phyloP scores from a whole-genome alignment of 306 rosid genomes.

The Prosopis cineraria region DNA sequence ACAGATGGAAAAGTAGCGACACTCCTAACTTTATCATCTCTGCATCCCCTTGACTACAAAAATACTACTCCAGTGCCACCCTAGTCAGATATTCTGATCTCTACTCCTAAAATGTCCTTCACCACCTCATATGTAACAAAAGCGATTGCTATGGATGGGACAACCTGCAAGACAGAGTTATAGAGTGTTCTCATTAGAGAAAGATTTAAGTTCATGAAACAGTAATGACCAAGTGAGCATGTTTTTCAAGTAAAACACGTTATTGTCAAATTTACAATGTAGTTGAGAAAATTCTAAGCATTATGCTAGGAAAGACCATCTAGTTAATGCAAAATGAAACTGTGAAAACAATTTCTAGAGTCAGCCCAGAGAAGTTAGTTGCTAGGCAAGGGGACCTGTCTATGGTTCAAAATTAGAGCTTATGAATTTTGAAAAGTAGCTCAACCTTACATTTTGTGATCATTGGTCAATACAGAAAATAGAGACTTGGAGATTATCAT shows the following conservation, averaged over 20 bases:
- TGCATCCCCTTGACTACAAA: constrained; percentile 72
- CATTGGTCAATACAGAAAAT: neutral
- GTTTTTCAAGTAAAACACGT: constrained; percentile 1
- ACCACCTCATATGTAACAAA: constrained; percentile 92
- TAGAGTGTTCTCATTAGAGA: constrained; percentile 18
- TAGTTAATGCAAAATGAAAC: neutral
- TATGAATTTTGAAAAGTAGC: constrained; percentile 1
- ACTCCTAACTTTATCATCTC: constrained; percentile 58
- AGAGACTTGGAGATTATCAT: constrained; percentile 5
- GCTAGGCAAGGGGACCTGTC: neutral
- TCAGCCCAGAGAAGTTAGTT: neutral
- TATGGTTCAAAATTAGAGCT: neutral
- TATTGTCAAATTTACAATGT: neutral
- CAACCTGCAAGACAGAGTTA: constrained; percentile 71
- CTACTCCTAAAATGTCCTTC: constrained; percentile 96
- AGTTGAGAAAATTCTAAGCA: neutral
- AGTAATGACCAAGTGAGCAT: neutral
- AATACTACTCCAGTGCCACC: constrained; percentile 47
- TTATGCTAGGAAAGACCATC: neutral
- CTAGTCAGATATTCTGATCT: constrained; percentile 91
- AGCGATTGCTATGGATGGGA: constrained; percentile 94
- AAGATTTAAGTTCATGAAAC: neutral
- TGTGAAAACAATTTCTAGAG: neutral
- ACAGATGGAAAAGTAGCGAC: constrained; percentile 41
- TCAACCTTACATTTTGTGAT: neutral